phyloP scores from a whole-genome alignment of 2,329 filamentous ascomycete species.

The Botrytis aclada region DNA sequence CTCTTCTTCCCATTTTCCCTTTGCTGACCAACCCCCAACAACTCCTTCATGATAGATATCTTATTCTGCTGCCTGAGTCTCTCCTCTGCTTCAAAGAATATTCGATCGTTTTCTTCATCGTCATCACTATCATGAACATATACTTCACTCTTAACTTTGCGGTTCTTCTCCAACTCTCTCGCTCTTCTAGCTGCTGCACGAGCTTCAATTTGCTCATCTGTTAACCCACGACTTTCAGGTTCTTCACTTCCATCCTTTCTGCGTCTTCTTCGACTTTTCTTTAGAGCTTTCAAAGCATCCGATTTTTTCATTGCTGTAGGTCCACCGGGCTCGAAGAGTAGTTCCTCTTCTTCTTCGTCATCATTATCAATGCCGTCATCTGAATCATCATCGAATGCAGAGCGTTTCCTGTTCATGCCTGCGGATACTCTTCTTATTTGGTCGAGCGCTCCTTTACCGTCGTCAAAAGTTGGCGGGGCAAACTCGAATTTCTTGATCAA shows the following conservation, averaged over 20 bases:
- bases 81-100: conserved; percentile 78
- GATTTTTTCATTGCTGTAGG: conserved; percentile 56
- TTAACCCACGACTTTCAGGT: conserved; percentile 43
- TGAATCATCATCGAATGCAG: conserved; percentile 69
- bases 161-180: conserved; percentile 71
- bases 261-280: conserved; percentile 53
- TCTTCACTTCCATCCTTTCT: conserved; percentile 41
- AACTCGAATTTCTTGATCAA: conserved; percentile 76
- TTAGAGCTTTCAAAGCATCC: conserved; percentile 55
- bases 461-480: conserved; percentile 72
- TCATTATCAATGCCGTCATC: conserved; percentile 56
- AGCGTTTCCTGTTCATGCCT: conserved; percentile 49
- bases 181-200: conserved; percentile 58
- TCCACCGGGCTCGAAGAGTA: conserved; percentile 67
- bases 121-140: conserved; percentile 84
- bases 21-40: conserved; percentile 29
- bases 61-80: conserved; percentile 53
- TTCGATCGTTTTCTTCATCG: conserved; percentile 68
- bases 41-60: conserved; percentile 33
- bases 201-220: conserved; percentile 62
- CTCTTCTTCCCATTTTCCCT: conserved; percentile 27
- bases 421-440: conserved; percentile 68
- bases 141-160: conserved; percentile 78
- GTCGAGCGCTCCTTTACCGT: conserved; percentile 65
- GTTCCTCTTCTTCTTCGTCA: conserved; percentile 47